A percentile compares a stretch with the other conserved stretches of the same genome.
Evolutionary conservation across 164 flowering plant species (phyloP).

Genomic region (Annona cherimola): DNA sequence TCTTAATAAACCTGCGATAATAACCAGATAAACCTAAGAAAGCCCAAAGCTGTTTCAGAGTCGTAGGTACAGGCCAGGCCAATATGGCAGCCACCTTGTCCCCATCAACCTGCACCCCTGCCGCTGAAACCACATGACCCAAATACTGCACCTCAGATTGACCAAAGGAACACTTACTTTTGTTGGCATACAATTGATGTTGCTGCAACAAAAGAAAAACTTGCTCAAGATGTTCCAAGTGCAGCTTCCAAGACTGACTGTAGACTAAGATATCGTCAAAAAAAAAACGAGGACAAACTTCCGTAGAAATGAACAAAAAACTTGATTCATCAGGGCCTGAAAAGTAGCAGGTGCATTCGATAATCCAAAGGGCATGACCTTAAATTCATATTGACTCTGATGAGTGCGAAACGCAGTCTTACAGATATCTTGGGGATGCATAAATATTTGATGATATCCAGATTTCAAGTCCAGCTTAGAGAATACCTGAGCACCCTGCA

Average conservation of each 20-base stretch:
- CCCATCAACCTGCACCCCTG: constrained; percentile 2
- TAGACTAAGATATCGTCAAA: constrained; percentile 3
- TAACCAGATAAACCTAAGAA: constrained; percentile 13
- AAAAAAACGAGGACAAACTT: constrained; percentile 8
- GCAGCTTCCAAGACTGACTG: not conserved
- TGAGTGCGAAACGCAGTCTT: constrained; percentile 15
- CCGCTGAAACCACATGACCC: constrained; percentile 7
- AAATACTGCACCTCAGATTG: constrained; percentile 1
- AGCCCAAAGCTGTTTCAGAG: not conserved
- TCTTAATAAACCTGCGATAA: constrained; percentile 7
- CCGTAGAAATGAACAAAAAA: constrained; percentile 3
- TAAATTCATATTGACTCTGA: constrained; percentile 4
- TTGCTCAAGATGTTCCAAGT: not conserved
- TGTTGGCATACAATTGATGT: constrained; percentile 10
- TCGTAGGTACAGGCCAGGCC: constrained; percentile 7
- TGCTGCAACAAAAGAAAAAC: constrained; percentile 1
- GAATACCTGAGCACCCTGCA: not conserved
- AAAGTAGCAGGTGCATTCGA: constrained; percentile 14
- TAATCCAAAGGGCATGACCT: constrained; percentile 3
- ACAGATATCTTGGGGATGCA: not conserved
- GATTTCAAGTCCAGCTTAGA: not conserved
- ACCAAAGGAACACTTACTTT: constrained; percentile 10
- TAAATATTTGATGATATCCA: not conserved
- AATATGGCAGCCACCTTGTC: not conserved
- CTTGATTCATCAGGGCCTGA: constrained; percentile 5